Evolutionary conservation across 2,329 filamentous ascomycete genomes (phyloP).

Genomic region (Penicillium freii): DNA sequence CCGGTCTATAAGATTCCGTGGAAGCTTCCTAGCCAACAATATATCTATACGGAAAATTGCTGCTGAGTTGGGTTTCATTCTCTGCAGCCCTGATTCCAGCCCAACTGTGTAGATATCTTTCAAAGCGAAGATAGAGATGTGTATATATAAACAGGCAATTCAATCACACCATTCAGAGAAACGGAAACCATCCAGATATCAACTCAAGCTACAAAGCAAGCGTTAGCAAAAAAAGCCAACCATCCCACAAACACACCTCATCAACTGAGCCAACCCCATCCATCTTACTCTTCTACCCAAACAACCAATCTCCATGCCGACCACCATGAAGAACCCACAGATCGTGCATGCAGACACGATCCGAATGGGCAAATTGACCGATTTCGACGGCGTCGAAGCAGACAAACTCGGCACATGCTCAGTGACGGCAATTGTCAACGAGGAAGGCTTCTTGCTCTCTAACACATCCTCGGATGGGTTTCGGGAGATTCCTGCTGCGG

Average conservation of each 20-base stretch:
- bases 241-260: neutral
- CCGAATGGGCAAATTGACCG: neutral
- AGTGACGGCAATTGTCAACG: neutral
- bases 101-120: neutral
- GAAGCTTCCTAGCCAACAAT: constrained; percentile 3
- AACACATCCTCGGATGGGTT: neutral
- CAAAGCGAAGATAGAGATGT: neutral
- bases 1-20: constrained; percentile 4
- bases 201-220: neutral
- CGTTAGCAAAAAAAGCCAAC: neutral
- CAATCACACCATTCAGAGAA: neutral
- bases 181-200: neutral
- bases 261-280: neutral
- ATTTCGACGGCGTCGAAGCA: neutral
- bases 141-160: neutral
- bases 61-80: neutral
- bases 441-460: neutral
- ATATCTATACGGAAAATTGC: neutral
- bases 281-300: neutral
- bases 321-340: neutral
- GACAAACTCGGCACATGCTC: neutral
- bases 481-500: neutral
- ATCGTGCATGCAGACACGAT: neutral
- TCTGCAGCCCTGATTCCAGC: constrained; percentile 7
- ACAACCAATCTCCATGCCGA: neutral